phyloP scores from a whole-genome alignment of 2,329 filamentous ascomycete species.

The Fusarium devonianum region DNA sequence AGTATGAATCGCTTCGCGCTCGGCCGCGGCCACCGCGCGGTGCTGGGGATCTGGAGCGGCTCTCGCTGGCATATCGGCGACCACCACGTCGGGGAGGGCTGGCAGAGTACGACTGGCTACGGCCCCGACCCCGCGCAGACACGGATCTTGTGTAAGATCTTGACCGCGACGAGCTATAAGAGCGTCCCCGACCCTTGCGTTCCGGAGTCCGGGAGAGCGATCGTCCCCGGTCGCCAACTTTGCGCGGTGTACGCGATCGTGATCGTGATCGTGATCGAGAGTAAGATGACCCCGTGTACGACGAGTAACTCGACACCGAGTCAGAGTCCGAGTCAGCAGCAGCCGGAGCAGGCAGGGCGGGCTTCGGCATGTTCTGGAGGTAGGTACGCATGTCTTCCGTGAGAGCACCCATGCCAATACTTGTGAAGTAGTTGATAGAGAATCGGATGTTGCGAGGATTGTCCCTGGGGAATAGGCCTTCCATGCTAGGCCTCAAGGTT shows the following conservation, averaged over 20 bases:
- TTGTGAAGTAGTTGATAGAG: conserved; percentile 99
- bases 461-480: conserved; percentile 89
- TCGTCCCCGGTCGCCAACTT: conserved; percentile 39
- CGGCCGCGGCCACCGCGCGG: conserved; percentile 40
- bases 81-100: conserved; percentile 42
- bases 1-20: conserved; percentile 43
- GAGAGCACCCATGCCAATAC: conserved; percentile 92
- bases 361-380: conserved; percentile 88
- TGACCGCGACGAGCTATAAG: conserved; percentile 48
- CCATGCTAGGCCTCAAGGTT: conserved; percentile 76
- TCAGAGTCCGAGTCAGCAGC: conserved; percentile 69
- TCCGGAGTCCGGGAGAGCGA: conserved; percentile 42
- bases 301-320: conserved; percentile 80
- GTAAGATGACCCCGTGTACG: conserved; percentile 70
- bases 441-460: conserved; percentile 91
- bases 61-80: conserved; percentile 36
- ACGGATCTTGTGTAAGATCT: conserved; percentile 56
- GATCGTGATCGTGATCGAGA: conserved; percentile 60
- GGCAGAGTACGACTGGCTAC: conserved; percentile 41
- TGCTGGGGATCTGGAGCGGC: conserved; percentile 43
- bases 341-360: conserved; percentile 72
- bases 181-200: conserved; percentile 36
- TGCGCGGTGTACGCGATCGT: conserved; percentile 50
- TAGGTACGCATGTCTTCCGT: conserved; percentile 95
- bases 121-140: conserved; percentile 35